These are phyloP conservation scores for Coemansia sp. DNA, from an alignment of 192 early-diverging fungal species.

Conservation along the genomic window DNA sequence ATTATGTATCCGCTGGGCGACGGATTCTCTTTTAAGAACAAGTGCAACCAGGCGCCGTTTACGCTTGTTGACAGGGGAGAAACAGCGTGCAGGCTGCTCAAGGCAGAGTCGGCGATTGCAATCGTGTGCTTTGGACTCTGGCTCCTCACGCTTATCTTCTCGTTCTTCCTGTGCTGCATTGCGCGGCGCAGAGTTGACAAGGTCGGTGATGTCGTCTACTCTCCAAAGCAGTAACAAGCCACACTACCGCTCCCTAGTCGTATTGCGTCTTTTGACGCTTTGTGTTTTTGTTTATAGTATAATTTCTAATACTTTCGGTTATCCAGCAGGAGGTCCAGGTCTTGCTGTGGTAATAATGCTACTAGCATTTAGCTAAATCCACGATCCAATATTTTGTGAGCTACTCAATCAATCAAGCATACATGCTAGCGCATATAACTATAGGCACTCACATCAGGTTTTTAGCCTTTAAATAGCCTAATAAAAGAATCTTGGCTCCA, in stretches of 20 bases:
- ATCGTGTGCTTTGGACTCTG: constrained; percentile 48
- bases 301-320: background rate
- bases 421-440: too few relatives aligned
- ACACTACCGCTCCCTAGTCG: background rate
- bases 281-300: background rate
- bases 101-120: constrained; percentile 39
- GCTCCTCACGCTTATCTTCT: constrained; percentile 35
- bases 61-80: constrained; percentile 35
- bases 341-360: too few relatives aligned
- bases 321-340: background rate
- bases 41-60: constrained; percentile 40
- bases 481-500: too few relatives aligned
- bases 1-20: constrained; percentile 50
- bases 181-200: constrained; percentile 24
- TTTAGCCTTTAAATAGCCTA: too few relatives aligned
- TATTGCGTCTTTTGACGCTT: background rate
- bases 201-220: constrained; percentile 3
- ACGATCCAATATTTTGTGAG: too few relatives aligned
- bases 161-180: constrained; percentile 40
- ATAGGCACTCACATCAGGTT: background rate
- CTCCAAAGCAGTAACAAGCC: constrained; percentile 4
- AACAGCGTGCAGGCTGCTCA: constrained; percentile 45
- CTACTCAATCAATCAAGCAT: too few relatives aligned
- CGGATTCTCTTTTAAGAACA: constrained; percentile 53
- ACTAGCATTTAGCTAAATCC: too few relatives aligned